These are phyloP conservation scores for Erysimum cheiri DNA, from an alignment of 441 rosid species.

Conservation along the genomic window DNA sequence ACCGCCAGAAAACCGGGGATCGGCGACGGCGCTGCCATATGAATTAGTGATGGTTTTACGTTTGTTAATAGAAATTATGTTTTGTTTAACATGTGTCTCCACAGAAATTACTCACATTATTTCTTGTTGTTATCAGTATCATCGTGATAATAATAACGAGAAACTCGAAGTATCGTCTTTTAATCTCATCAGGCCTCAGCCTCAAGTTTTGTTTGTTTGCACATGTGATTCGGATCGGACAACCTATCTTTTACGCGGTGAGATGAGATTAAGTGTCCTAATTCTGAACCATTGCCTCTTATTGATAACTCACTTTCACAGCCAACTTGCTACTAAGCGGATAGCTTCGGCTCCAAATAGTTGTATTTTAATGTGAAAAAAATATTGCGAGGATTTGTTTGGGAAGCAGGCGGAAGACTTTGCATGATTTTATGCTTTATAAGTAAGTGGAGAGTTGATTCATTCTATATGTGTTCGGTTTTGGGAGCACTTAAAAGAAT, in stretches of 20 bases:
- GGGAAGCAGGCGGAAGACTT: neutral
- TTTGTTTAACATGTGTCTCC: conserved; percentile 4
- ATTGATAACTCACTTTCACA: neutral
- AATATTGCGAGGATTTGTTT: neutral
- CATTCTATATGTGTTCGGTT: no score
- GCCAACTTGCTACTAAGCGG: neutral
- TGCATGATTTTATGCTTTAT: neutral
- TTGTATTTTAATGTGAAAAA: neutral
- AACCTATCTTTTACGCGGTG: conserved; percentile 22
- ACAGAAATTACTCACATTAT: neutral
- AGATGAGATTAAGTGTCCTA: conserved; percentile 8
- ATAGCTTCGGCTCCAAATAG: neutral
- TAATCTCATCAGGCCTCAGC: conserved; percentile 22
- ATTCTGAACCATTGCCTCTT: neutral
- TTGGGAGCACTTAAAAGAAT: neutral
- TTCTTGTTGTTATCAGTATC: conserved; percentile 10
- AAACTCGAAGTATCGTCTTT: conserved; percentile 31
- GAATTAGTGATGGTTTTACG: conserved; percentile 2
- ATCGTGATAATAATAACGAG: neutral
- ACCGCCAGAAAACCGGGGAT: conserved; percentile 16
- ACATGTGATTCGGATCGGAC: conserved; percentile 31
- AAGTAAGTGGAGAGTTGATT: neutral
- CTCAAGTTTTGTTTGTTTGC: conserved; percentile 24
- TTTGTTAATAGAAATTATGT: neutral
- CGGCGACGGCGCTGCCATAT: conserved; percentile 18